Evolutionary conservation across 1,139 yeast species (phyloP).

Genomic region (Taphrina wiesneri): DNA sequence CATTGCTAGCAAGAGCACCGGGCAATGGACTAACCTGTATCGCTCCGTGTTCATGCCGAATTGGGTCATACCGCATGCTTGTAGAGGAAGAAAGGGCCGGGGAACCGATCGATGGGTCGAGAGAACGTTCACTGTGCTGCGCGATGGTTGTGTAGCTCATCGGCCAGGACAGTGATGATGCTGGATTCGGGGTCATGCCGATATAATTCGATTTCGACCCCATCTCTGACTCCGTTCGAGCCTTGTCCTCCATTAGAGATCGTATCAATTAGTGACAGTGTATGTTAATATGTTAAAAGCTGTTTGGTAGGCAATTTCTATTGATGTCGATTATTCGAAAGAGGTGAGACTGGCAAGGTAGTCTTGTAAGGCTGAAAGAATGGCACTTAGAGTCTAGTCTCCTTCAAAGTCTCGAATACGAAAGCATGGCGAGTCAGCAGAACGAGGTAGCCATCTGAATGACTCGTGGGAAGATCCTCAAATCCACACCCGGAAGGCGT

Average conservation of each 20-base stretch:
- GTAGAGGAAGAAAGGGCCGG: neutral
- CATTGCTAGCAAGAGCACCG: neutral
- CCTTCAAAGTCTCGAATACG: neutral
- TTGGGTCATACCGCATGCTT: constrained; percentile 10
- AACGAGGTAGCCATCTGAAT: neutral
- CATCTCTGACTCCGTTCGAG: neutral
- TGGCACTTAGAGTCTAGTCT: neutral
- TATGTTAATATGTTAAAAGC: no score
- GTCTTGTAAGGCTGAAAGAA: neutral
- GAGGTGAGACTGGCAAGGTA: neutral
- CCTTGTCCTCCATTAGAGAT: neutral
- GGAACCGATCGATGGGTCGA: neutral
- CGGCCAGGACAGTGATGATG: constrained; percentile 14
- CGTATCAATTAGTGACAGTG: neutral
- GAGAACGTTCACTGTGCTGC: neutral
- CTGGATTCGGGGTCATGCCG: constrained; percentile 19
- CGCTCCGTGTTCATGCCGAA: neutral
- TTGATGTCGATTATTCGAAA: no score
- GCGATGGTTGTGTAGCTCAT: constrained; percentile 9
- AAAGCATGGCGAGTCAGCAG: neutral
- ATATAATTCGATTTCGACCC: neutral
- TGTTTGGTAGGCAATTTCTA: no score
- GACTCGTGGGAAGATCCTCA: constrained; percentile 8
- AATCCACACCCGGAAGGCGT: constrained; percentile 1
- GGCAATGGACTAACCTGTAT: neutral